Conservation (phyloP, 768 basidiomycete genomes). For the Boletus pseudopeckii region DNA sequence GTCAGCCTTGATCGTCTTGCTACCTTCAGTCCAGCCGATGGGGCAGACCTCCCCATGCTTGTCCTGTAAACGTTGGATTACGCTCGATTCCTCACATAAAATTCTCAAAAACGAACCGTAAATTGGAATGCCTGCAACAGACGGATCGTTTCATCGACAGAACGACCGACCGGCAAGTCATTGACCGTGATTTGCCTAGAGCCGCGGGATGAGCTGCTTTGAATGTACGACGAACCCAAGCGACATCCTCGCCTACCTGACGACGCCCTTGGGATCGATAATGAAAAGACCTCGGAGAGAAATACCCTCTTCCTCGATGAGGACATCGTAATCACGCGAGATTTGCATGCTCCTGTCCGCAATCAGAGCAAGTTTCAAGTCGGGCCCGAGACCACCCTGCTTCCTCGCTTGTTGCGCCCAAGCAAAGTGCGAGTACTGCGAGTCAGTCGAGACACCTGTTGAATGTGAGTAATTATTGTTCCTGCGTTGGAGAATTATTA, state of each 20-base stretch:
- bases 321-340: slow-evolving; percentile 81
- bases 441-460: slow-evolving; percentile 82
- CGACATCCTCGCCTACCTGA: slow-evolving; percentile 44
- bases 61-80: slow-evolving; percentile 42
- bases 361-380: slow-evolving; percentile 79
- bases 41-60: slow-evolving; percentile 92
- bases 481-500: background rate
- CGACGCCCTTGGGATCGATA: slow-evolving; percentile 78
- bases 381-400: slow-evolving; percentile 86
- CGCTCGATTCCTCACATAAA: background rate
- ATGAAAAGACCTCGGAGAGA: slow-evolving; percentile 85
- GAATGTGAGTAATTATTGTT: background rate
- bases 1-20: slow-evolving; percentile 80
- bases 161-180: slow-evolving; percentile 92
- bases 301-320: slow-evolving; percentile 85
- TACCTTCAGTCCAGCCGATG: slow-evolving; percentile 81
- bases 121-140: slow-evolving; percentile 94
- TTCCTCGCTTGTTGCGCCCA: slow-evolving; percentile 82
- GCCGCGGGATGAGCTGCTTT: background rate
- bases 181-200: slow-evolving; percentile 81
- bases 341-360: slow-evolving; percentile 79
- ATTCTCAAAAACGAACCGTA: slow-evolving; percentile 47
- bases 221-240: background rate
- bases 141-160: slow-evolving; percentile 88
- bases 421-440: slow-evolving; percentile 81